phyloP scores from a whole-genome alignment of 148 eudicot genomes.

The Fagopyrum homotropicum region DNA sequence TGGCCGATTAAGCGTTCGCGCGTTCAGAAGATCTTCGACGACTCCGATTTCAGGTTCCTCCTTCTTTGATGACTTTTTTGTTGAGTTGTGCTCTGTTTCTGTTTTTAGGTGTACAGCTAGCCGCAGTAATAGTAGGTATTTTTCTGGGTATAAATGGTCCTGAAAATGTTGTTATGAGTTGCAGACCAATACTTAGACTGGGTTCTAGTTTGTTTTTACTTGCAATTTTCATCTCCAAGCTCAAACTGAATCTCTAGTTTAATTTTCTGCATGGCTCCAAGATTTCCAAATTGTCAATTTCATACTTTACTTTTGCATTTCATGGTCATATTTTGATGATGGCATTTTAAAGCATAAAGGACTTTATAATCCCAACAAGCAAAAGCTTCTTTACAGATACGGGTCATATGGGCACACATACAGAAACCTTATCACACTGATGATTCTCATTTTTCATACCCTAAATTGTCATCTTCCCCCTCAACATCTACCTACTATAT shows the following conservation, averaged over 20 bases:
- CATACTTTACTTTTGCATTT: neutral
- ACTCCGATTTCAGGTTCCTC: conserved; percentile 82
- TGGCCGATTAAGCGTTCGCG: conserved; percentile 83
- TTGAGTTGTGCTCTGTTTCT: neutral
- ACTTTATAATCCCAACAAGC: neutral
- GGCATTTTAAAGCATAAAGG: neutral
- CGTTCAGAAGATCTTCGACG: conserved; percentile 75
- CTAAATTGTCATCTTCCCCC: neutral
- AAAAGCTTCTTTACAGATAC: conserved; percentile 12
- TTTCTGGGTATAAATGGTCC: neutral
- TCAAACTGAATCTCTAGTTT: neutral
- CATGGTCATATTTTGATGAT: neutral
- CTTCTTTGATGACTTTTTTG: neutral
- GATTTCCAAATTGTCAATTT: neutral
- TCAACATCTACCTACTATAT: neutral
- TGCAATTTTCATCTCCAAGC: neutral
- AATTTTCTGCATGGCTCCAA: neutral
- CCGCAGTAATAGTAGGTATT: neutral
- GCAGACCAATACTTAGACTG: neutral
- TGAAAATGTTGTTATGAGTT: neutral
- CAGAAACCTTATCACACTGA: neutral
- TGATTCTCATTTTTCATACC: neutral
- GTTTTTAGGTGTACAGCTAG: neutral
- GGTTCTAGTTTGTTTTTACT: neutral
- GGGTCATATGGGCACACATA: neutral